A percentile compares a stretch with the other conserved stretches of the same genome.
Evolutionary conservation across 78 protist species (phyloP).

Genomic region (Acrasis kona): DNA sequence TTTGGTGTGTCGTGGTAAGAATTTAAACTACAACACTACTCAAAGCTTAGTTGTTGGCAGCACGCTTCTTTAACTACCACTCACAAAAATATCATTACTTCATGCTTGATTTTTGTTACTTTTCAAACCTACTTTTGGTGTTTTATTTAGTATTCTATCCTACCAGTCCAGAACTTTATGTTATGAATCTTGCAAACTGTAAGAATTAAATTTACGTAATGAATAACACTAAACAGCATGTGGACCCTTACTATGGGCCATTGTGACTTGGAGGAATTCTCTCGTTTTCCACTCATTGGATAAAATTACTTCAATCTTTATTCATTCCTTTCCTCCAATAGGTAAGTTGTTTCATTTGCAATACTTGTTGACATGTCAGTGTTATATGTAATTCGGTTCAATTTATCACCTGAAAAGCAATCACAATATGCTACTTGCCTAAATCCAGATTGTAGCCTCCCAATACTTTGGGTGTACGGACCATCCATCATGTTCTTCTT

Average conservation of each 20-base stretch:
- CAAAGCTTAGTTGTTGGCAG: neutral
- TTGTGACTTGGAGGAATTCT: constrained; percentile 17
- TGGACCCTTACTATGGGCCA: constrained; percentile 13
- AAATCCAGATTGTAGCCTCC: neutral
- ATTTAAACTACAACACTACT: neutral
- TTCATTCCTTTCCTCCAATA: constrained; percentile 12
- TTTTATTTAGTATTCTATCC: neutral
- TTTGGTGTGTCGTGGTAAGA: neutral
- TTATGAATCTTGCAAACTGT: neutral
- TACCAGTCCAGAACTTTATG: neutral
- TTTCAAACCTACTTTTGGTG: neutral
- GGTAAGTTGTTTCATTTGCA: neutral
- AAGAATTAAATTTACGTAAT: neutral
- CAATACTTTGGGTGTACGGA: neutral
- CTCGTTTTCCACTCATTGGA: constrained; percentile 20
- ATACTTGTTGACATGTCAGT: too few species aligned
- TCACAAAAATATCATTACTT: neutral
- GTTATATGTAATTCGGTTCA: too few species aligned
- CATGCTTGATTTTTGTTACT: constrained; percentile 1
- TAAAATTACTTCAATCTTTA: constrained; percentile 21
- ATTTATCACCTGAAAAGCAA: constrained; percentile 1
- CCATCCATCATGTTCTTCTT: neutral
- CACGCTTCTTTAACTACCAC: constrained; percentile 1
- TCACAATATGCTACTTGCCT: neutral
- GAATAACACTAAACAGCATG: neutral